These are phyloP conservation scores for Pugionium dolabratum DNA, from an alignment of 345 rosid genomes.

Conservation along the genomic window DNA sequence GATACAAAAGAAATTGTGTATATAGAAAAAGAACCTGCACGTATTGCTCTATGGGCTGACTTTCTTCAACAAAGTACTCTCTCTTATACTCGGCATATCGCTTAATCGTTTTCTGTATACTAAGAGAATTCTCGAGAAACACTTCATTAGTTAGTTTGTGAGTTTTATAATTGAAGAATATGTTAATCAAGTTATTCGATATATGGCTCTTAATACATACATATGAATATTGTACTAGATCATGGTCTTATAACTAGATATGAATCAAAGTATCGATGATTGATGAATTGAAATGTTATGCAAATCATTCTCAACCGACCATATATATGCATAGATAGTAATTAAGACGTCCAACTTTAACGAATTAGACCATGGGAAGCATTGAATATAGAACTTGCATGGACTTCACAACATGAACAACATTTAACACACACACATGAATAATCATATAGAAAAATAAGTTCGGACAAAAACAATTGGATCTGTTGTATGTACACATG, in stretches of 20 bases:
- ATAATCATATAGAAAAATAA: no score
- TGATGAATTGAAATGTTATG: neutral
- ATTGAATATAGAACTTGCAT: neutral
- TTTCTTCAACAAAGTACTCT: slow-evolving; percentile 25
- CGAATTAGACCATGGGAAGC: slow-evolving; percentile 10
- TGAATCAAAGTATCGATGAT: neutral
- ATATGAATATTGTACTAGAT: neutral
- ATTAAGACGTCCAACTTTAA: neutral
- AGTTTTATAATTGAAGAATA: neutral
- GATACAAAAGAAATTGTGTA: neutral
- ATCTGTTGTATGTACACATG: neutral
- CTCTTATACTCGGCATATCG: slow-evolving; percentile 42
- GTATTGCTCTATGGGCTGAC: slow-evolving; percentile 23
- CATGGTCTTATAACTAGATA: neutral
- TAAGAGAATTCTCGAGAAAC: slow-evolving; percentile 31
- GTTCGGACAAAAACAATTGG: no score
- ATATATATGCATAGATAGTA: neutral
- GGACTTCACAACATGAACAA: neutral
- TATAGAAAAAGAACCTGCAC: slow-evolving; percentile 24
- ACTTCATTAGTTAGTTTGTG: slow-evolving; percentile 6
- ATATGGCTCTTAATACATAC: neutral
- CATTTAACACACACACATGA: neutral
- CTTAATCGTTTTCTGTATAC: slow-evolving; percentile 48
- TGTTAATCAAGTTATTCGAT: slow-evolving; percentile 10
- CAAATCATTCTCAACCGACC: neutral